Conservation (phyloP, 2,329 filamentous ascomycete species). For the Pseudogymnoascus sp. region DNA sequence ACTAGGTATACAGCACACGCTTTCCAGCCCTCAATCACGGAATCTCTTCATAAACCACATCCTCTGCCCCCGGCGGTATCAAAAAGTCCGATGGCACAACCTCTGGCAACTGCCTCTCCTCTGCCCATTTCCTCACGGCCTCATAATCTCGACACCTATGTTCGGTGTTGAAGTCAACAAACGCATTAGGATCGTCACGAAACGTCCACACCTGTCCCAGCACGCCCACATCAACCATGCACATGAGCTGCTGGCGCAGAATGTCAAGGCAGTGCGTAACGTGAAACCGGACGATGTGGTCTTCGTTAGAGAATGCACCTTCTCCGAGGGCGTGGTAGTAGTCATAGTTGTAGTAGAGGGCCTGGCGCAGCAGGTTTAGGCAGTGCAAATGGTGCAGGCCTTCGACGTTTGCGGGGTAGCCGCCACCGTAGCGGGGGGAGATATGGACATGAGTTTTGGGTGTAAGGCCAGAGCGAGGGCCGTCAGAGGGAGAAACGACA, state of each 20-base stretch:
- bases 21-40: too few relatives aligned
- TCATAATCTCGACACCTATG: slow-evolving; percentile 47
- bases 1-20: not conserved
- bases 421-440: slow-evolving; percentile 41
- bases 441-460: slow-evolving; percentile 41
- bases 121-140: slow-evolving; percentile 41
- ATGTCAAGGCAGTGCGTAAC: slow-evolving; percentile 48
- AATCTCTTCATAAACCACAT: slow-evolving; percentile 16
- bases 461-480: slow-evolving; percentile 34
- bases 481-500: slow-evolving; percentile 33
- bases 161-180: slow-evolving; percentile 46
- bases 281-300: slow-evolving; percentile 40
- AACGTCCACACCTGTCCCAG: slow-evolving; percentile 47
- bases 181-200: slow-evolving; percentile 30
- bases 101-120: slow-evolving; percentile 35
- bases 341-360: slow-evolving; percentile 43
- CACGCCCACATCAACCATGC: slow-evolving; percentile 42
- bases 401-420: slow-evolving; percentile 40
- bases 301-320: slow-evolving; percentile 41
- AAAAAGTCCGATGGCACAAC: slow-evolving; percentile 20
- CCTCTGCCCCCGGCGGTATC: slow-evolving; percentile 11
- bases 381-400: slow-evolving; percentile 43
- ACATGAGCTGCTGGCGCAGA: slow-evolving; percentile 47
- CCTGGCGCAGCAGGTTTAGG: slow-evolving; percentile 44
- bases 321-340: slow-evolving; percentile 38